phyloP scores from a whole-genome alignment of 2,329 filamentous ascomycete species.

The Fusarium circinatum region DNA sequence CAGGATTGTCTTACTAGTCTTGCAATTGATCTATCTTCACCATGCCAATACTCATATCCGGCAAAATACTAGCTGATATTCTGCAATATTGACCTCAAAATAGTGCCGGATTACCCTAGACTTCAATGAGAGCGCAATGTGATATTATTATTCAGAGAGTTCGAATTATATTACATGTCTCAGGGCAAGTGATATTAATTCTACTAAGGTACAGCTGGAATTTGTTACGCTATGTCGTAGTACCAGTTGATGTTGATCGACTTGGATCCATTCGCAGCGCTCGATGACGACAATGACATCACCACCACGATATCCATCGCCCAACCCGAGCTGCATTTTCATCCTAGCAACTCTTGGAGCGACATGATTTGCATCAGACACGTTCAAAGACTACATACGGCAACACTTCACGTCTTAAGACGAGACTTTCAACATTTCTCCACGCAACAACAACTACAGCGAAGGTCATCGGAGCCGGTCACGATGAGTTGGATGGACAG shows the following conservation, averaged over 20 bases:
- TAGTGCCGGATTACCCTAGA: not conserved
- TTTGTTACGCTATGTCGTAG: no score
- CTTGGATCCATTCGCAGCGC: not conserved
- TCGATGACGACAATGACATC: constrained; percentile 38
- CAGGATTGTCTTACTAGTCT: no score
- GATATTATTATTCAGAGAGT: no score
- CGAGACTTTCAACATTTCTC: not conserved
- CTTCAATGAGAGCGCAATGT: accelerated
- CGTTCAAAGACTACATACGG: accelerated
- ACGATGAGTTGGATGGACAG: constrained; percentile 57
- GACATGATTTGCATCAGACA: not conserved
- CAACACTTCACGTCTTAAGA: accelerated
- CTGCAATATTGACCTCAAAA: no score
- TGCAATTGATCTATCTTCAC: no score
- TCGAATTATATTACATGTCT: no score
- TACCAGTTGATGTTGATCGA: not conserved
- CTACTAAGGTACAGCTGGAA: no score
- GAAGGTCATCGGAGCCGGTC: not conserved
- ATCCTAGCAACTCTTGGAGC: not conserved
- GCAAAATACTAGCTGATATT: no score
- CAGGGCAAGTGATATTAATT: no score
- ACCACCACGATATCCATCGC: not conserved
- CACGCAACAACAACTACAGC: not conserved
- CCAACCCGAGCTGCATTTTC: not conserved
- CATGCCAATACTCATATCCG: no score